These are phyloP conservation scores for Fraxinus ornus DNA, from an alignment of 305 asterid species.

Conservation along the genomic window DNA sequence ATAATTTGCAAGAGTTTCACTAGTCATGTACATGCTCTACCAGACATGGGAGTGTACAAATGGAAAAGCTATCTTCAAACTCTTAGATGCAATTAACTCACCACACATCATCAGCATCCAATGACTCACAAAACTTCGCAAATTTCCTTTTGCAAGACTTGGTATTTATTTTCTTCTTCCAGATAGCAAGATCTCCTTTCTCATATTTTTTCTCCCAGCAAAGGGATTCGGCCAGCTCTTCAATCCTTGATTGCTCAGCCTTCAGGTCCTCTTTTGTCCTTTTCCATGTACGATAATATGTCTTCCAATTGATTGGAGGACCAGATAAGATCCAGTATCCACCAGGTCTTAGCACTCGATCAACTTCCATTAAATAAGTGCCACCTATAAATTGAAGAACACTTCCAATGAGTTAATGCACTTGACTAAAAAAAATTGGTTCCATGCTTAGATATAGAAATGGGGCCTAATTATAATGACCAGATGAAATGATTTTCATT, in stretches of 20 bases:
- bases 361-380: slow-evolving; percentile 84
- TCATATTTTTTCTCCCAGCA: slow-evolving; percentile 99
- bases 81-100: slow-evolving; percentile 36
- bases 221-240: slow-evolving; percentile 75
- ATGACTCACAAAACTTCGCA: slow-evolving; percentile 52
- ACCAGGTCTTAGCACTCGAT: slow-evolving; percentile 90
- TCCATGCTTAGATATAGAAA: not conserved
- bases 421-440: not conserved
- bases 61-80: not conserved
- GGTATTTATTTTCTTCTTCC: slow-evolving; percentile 56
- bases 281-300: slow-evolving; percentile 77
- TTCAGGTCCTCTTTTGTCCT: slow-evolving; percentile 73
- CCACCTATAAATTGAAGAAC: slow-evolving; percentile 51
- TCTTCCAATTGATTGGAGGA: slow-evolving; percentile 97
- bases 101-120: slow-evolving; percentile 72
- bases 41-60: not conserved
- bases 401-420: not conserved
- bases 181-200: slow-evolving; percentile 84
- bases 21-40: not conserved
- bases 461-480: not conserved
- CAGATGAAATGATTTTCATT: not conserved
- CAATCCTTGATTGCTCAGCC: slow-evolving; percentile 75
- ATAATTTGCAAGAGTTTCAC: not conserved
- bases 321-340: slow-evolving; percentile 96
- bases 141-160: slow-evolving; percentile 62